These are phyloP conservation scores for Phyllosticta citribraziliensis DNA, from an alignment of 2,329 filamentous ascomycete species.

Conservation along the genomic window DNA sequence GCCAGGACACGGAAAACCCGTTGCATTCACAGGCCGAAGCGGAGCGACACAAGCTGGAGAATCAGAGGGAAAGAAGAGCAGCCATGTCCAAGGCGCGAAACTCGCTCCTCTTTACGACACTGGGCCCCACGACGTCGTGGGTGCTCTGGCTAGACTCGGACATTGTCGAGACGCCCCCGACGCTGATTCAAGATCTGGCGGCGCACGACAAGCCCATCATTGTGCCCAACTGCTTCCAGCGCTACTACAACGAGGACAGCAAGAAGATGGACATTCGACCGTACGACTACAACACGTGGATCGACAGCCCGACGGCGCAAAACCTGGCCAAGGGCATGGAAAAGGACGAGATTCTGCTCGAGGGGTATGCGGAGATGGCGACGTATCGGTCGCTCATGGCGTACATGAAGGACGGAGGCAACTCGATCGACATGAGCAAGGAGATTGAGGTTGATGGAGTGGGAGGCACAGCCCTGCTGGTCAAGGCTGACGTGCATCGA, in stretches of 20 bases:
- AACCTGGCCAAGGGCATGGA: slow-evolving; percentile 71
- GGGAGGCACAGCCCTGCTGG: slow-evolving; percentile 81
- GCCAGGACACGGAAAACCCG: slow-evolving; percentile 87
- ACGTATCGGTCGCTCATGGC: slow-evolving; percentile 92
- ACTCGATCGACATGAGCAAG: slow-evolving; percentile 39
- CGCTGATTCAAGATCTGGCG: slow-evolving; percentile 86
- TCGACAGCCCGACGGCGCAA: slow-evolving; percentile 73
- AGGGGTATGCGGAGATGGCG: slow-evolving; percentile 87
- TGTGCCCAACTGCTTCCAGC: slow-evolving; percentile 91
- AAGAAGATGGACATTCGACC: slow-evolving; percentile 66
- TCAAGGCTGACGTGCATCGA: slow-evolving; percentile 93
- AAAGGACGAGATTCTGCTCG: slow-evolving; percentile 82
- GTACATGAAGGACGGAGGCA: slow-evolving; percentile 52
- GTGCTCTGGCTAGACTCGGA: slow-evolving; percentile 94
- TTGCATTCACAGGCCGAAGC: slow-evolving; percentile 71
- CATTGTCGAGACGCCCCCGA: slow-evolving; percentile 75
- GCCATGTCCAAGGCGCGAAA: slow-evolving; percentile 93
- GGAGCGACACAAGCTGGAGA: slow-evolving; percentile 83
- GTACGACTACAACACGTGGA: slow-evolving; percentile 98
- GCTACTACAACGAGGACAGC: slow-evolving; percentile 59
- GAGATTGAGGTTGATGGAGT: slow-evolving; percentile 82
- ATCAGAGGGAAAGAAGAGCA: slow-evolving; percentile 76
- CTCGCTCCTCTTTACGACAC: slow-evolving; percentile 85
- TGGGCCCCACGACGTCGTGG: slow-evolving; percentile 87
- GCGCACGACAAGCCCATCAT: slow-evolving; percentile 81